phyloP scores from a whole-genome alignment of 441 rosid species.

The Gossypium davidsonii region DNA sequence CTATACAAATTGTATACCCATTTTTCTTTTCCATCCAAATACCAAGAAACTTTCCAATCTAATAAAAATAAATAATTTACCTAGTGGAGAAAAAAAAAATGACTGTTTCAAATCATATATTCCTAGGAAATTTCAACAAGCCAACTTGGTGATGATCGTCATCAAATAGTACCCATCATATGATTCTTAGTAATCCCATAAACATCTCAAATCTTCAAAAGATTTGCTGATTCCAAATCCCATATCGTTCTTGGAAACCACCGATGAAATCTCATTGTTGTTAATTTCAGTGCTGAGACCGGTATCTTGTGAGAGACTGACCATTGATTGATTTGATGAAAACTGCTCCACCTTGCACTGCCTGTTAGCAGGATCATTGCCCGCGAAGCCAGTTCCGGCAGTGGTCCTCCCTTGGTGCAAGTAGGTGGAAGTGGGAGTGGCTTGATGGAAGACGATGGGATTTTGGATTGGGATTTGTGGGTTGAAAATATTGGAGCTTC shows the following conservation, averaged over 20 bases:
- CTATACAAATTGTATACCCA: slow-evolving; percentile 23
- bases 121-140: slow-evolving; percentile 9
- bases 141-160: neutral
- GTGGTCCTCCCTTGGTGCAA: slow-evolving; percentile 24
- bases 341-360: slow-evolving; percentile 62
- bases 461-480: slow-evolving; percentile 28
- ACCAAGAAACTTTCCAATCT: slow-evolving; percentile 10
- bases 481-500: slow-evolving; percentile 19
- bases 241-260: slow-evolving; percentile 28
- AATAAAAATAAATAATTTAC: slow-evolving; percentile 9
- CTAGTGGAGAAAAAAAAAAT: neutral
- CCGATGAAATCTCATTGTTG: slow-evolving; percentile 64
- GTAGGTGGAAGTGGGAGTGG: slow-evolving; percentile 18
- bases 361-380: slow-evolving; percentile 16
- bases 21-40: neutral
- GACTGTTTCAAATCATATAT: slow-evolving; percentile 2
- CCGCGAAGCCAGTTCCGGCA: slow-evolving; percentile 8
- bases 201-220: slow-evolving; percentile 39
- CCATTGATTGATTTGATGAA: slow-evolving; percentile 54
- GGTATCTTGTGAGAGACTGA: slow-evolving; percentile 74
- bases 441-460: slow-evolving; percentile 28
- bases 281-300: slow-evolving; percentile 73
- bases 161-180: neutral
- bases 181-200: slow-evolving; percentile 32
- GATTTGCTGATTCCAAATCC: slow-evolving; percentile 27